These are phyloP conservation scores for Hamigera avellanea DNA, from an alignment of 495 filamentous ascomycete species.

Conservation along the genomic window DNA sequence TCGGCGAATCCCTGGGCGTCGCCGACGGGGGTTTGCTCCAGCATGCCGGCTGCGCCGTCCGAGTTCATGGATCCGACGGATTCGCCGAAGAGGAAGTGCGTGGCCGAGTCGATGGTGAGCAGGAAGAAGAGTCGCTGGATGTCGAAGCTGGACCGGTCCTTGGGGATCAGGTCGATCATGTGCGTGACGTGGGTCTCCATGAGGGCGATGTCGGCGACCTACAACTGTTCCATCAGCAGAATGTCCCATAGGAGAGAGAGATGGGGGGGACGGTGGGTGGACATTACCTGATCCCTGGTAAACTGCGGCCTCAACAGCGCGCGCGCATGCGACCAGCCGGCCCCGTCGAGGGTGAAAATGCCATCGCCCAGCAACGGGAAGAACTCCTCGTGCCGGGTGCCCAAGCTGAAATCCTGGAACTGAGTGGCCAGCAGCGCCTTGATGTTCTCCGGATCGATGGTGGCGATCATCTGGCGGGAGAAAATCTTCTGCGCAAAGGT, in stretches of 20 bases:
- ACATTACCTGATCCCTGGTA: slow-evolving; percentile 30
- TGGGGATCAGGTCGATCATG: slow-evolving; percentile 36
- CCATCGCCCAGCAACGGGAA: slow-evolving; percentile 42
- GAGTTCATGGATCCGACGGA: slow-evolving; percentile 32
- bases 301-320: slow-evolving; percentile 44
- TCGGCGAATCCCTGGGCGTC: slow-evolving; percentile 31
- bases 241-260: not conserved
- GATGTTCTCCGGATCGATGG: slow-evolving; percentile 73
- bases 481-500: slow-evolving; percentile 24
- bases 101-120: slow-evolving; percentile 55
- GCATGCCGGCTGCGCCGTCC: slow-evolving; percentile 10
- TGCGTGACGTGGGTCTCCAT: slow-evolving; percentile 47
- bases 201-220: slow-evolving; percentile 33
- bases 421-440: slow-evolving; percentile 75
- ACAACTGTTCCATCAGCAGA: not conserved
- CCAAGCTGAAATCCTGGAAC: slow-evolving; percentile 56
- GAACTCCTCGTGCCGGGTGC: slow-evolving; percentile 31
- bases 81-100: slow-evolving; percentile 56
- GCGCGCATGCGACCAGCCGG: slow-evolving; percentile 49
- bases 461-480: slow-evolving; percentile 29
- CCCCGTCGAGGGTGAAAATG: slow-evolving; percentile 64
- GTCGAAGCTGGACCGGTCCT: slow-evolving; percentile 41
- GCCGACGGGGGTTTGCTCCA: slow-evolving; percentile 20
- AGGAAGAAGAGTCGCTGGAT: slow-evolving; percentile 48
- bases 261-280: too few species aligned